Percentiles rank a stretch among this genome's conserved stretches.
phyloP scores from a whole-genome alignment of 31 red algal genomes.

The Porphyra umbilicalis region DNA sequence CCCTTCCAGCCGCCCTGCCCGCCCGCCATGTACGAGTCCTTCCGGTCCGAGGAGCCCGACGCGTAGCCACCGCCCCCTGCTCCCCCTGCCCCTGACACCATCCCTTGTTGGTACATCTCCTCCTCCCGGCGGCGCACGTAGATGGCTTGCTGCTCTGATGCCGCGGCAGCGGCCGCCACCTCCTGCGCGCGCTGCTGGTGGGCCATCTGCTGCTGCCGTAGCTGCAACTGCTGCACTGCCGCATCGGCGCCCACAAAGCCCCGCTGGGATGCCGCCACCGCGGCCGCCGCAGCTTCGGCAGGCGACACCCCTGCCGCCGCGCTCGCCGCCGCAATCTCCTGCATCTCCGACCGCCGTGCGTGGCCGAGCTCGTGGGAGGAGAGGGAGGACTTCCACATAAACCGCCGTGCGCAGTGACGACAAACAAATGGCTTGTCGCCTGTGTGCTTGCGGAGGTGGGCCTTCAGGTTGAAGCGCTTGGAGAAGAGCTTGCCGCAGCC shows the following conservation, averaged over 20 bases:
- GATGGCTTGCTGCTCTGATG: background rate
- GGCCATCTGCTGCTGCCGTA: slow-evolving; percentile 6
- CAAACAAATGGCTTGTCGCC: slow-evolving; percentile 78
- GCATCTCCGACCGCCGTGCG: slow-evolving; percentile 22
- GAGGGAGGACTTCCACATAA: slow-evolving; percentile 68
- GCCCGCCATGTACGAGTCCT: background rate
- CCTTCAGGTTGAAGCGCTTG: slow-evolving; percentile 69
- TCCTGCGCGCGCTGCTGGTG: slow-evolving; percentile 6
- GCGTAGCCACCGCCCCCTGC: background rate
- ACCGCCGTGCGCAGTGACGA: slow-evolving; percentile 41
- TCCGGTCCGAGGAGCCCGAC: background rate
- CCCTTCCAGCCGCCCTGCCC: background rate
- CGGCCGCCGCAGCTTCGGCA: background rate
- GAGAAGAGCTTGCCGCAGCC: slow-evolving; percentile 53
- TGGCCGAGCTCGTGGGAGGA: slow-evolving; percentile 50
- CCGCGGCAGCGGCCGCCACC: background rate
- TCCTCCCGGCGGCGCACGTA: background rate
- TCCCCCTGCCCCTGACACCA: background rate
- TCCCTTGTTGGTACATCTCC: background rate
- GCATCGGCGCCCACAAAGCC: slow-evolving; percentile 1
- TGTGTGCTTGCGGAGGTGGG: slow-evolving; percentile 62
- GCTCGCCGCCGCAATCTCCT: slow-evolving; percentile 2
- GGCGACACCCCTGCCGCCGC: background rate
- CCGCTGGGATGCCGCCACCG: slow-evolving; percentile 6
- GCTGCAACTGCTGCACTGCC: background rate